A percentile compares a stretch with the other conserved stretches of the same genome.
Evolutionary conservation across 352 stramenopile species (phyloP).

Genomic region (Globisporangium takayamanum): DNA sequence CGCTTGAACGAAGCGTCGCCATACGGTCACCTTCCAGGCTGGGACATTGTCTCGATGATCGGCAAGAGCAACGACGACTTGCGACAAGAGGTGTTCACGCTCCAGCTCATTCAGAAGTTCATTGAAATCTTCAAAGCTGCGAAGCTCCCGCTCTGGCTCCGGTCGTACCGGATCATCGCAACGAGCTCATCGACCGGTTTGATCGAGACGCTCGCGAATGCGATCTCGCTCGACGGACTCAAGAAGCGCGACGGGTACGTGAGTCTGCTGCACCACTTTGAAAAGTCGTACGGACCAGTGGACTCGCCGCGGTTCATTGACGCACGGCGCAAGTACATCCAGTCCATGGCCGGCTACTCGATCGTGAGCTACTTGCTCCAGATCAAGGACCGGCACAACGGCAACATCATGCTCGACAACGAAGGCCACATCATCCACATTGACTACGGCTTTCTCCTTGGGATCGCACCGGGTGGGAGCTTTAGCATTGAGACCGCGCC

Average conservation of each 20-base stretch:
- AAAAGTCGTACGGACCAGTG: constrained; percentile 91
- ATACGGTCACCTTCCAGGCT: constrained; percentile 85
- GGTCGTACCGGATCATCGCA: constrained; percentile 96
- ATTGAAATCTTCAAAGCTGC: constrained; percentile 95
- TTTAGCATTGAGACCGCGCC: constrained; percentile 98
- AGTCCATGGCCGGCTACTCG: constrained; percentile 97
- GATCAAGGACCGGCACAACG: constrained; percentile 99
- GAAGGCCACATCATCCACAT: constrained; percentile 99
- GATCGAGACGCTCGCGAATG: constrained; percentile 97
- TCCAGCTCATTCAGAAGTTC: constrained; percentile 98
- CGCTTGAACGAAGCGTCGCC: constrained; percentile 84
- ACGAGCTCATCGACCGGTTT: constrained; percentile 93
- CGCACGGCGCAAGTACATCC: constrained; percentile 95
- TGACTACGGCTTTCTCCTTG: constrained; percentile 99
- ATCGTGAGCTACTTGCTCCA: constrained; percentile 98
- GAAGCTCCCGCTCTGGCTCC: constrained; percentile 93
- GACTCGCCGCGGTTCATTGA: constrained; percentile 85
- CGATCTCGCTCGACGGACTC: constrained; percentile 96
- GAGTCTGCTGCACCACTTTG: constrained; percentile 93
- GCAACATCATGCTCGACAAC: constrained; percentile 99
- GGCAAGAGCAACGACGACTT: constrained; percentile 99
- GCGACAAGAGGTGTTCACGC: constrained; percentile 98
- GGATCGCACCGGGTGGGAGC: constrained; percentile 97
- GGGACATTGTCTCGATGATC: constrained; percentile 95
- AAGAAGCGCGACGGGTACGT: constrained; percentile 96